phyloP scores from a whole-genome alignment of 2,329 filamentous ascomycete genomes.

The Penicillium sumatraense region DNA sequence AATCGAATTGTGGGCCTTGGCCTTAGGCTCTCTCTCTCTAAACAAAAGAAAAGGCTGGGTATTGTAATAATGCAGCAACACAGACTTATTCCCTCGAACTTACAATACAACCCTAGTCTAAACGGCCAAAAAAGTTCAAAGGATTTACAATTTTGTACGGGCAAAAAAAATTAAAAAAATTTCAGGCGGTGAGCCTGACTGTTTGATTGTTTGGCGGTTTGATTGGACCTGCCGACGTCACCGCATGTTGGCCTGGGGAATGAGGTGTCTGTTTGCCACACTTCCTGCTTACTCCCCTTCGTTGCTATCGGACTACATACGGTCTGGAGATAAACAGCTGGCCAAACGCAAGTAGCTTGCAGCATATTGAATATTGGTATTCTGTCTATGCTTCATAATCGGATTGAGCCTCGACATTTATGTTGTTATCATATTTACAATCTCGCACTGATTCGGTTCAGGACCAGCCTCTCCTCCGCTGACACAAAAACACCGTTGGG shows the following conservation, averaged over 20 bases:
- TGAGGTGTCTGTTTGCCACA: conserved; percentile 6
- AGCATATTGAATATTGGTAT: too few relatives aligned
- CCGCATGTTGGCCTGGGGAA: conserved; percentile 16
- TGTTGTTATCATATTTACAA: conserved; percentile 21
- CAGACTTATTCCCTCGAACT: too few relatives aligned
- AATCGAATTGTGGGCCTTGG: conserved; percentile 8
- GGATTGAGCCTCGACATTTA: neutral
- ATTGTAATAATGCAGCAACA: neutral
- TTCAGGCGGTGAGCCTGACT: conserved; percentile 29
- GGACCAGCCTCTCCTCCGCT: conserved; percentile 35
- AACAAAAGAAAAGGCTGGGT: neutral
- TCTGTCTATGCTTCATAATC: too few relatives aligned
- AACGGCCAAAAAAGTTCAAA: too few relatives aligned
- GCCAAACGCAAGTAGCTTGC: too few relatives aligned
- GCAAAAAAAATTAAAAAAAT: conserved; percentile 29
- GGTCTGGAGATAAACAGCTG: too few relatives aligned
- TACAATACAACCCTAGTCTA: too few relatives aligned
- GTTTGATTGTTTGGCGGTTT: too few relatives aligned
- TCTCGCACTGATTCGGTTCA: conserved; percentile 40
- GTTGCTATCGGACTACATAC: too few relatives aligned
- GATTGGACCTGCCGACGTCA: conserved; percentile 35
- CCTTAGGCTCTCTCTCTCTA: too few relatives aligned
- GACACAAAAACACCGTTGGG: conserved; percentile 41
- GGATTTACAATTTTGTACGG: too few relatives aligned
- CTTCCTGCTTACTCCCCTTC: neutral